phyloP scores from a whole-genome alignment of 495 filamentous ascomycete genomes.

The Talaromyces liani region DNA sequence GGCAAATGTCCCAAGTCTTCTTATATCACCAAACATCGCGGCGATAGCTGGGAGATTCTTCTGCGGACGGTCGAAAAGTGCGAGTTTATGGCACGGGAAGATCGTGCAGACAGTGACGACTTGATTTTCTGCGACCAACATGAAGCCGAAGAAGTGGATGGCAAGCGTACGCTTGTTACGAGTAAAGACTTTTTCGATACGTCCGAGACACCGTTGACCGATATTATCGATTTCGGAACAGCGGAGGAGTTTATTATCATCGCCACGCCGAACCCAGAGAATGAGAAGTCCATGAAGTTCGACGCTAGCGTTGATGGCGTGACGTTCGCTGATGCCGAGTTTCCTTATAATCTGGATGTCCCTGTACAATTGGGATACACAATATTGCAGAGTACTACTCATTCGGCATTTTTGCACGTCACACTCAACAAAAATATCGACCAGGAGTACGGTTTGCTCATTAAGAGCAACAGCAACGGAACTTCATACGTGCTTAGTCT shows the following conservation, averaged over 20 bases:
- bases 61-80: constrained; percentile 65
- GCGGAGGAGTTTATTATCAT: constrained; percentile 95
- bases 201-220: constrained; percentile 45
- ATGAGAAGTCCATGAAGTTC: constrained; percentile 62
- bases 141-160: constrained; percentile 49
- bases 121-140: constrained; percentile 79
- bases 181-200: constrained; percentile 70
- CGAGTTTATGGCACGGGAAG: constrained; percentile 68
- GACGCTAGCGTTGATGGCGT: constrained; percentile 77
- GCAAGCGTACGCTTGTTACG: constrained; percentile 59
- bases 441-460: constrained; percentile 70
- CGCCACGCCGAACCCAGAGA: constrained; percentile 56
- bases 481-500: constrained; percentile 86
- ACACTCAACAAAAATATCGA: constrained; percentile 55
- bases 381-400: constrained; percentile 84
- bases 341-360: constrained; percentile 75
- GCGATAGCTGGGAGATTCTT: constrained; percentile 64
- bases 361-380: constrained; percentile 76
- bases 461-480: constrained; percentile 98
- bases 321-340: constrained; percentile 73
- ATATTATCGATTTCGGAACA: constrained; percentile 79
- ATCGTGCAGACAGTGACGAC: constrained; percentile 48
- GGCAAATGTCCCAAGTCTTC: constrained; percentile 60
- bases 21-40: constrained; percentile 65
- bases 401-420: constrained; percentile 89